Percentiles rank a stretch among this genome's conserved stretches.
Evolutionary conservation across 306 rosid species (phyloP).

Genomic region (Cucurbita moschata): DNA sequence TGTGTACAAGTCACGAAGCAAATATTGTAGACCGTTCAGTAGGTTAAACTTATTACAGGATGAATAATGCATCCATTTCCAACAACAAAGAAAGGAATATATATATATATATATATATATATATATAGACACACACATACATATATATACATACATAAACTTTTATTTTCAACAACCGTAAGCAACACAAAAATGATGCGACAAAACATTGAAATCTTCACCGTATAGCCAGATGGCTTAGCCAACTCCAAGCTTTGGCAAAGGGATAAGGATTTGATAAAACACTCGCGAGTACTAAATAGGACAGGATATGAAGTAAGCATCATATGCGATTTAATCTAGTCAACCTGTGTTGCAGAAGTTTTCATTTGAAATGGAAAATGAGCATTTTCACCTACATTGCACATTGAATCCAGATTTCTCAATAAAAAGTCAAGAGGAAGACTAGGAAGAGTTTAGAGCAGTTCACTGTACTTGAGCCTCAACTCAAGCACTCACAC

Average conservation of each 20-base stretch:
- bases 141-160: no score
- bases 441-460: not conserved
- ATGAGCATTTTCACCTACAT: not conserved
- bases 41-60: not conserved
- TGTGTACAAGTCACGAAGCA: not conserved
- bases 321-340: not conserved
- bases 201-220: not conserved
- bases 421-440: not conserved
- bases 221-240: not conserved
- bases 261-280: not conserved
- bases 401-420: not conserved
- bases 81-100: not conserved
- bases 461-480: constrained; percentile 26
- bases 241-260: not conserved
- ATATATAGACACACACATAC: no score
- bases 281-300: not conserved
- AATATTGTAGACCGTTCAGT: not conserved
- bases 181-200: not conserved
- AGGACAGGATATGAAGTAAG: not conserved
- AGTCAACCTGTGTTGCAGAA: not conserved
- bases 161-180: not conserved
- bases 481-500: constrained; percentile 47
- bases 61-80: not conserved
- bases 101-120: not conserved
- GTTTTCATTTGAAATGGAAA: not conserved